Evolutionary conservation across 352 stramenopile species (phyloP), one percentile per base, ranked within the genome.

Genomic region (Pythium graminicola): DNA sequence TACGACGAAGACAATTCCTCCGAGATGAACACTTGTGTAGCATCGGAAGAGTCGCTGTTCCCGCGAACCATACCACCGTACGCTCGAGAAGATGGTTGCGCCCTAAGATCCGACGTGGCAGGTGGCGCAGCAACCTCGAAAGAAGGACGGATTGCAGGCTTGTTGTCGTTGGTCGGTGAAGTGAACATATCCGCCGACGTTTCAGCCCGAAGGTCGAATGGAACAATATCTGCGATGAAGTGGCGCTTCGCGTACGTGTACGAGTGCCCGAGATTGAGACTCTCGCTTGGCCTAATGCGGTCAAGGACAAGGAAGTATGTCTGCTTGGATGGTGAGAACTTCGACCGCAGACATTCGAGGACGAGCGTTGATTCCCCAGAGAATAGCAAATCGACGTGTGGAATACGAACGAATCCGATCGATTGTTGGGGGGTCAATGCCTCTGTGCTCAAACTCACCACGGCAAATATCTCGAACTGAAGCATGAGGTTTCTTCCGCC

Each of bases 1-100:
- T 88, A 89, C 14, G 79, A 89, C 1, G 75, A 65, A 23, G 79
- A 92, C 19, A 94, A 55, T 57, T 94, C 83, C 41, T 94, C 83
- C 4, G 83, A 78, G 22, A 94, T 74, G 23, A 91, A 79, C 24
- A 91, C 69, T 43, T 94, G 81, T 9, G 61, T 86, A 4, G 74
- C 67, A 10, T 78, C 74, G 5, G 60, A 57, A 0, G 75, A 77
- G 38, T 84, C 67, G 22, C 71, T 48, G 29, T 79, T 63, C 16
- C 79, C 66, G 17, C 75, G 76, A 27, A 86, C 56, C 71, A 87
- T 82, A n/a, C 79, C 67, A 11, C 59, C 70, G 50, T 86, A 86
- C 36, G 64, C 82, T 14, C 72, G 57, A 2, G 65, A 65, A 26
- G 55, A 55, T 5, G 35, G 38, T 6, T 36, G n/a, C 7, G 27